Evolutionary conservation across 2,329 filamentous ascomycete species (phyloP).

Genomic region (Bertia moriformis): DNA sequence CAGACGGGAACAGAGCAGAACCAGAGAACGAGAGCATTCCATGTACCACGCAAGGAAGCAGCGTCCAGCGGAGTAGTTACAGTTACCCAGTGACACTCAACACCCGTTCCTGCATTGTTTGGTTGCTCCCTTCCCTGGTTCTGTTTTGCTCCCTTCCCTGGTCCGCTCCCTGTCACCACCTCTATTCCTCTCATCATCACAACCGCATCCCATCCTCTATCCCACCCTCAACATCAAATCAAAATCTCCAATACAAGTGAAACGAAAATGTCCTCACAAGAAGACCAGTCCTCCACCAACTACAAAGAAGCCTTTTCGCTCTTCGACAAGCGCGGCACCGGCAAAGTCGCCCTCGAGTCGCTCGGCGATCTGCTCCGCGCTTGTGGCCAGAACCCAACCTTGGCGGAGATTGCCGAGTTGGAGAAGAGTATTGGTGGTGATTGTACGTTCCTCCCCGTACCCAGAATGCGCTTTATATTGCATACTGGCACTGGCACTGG

Average conservation of each 20-base stretch:
- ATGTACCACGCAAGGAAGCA: too few relatives aligned
- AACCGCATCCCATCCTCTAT: too few relatives aligned
- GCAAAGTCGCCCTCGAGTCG: conserved; percentile 45
- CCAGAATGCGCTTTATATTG: neutral
- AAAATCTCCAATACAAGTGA: neutral
- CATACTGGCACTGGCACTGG: too few relatives aligned
- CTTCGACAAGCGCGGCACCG: conserved; percentile 60
- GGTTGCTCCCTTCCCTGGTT: too few relatives aligned
- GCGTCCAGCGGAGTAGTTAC: too few relatives aligned
- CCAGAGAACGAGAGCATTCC: too few relatives aligned
- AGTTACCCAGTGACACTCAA: too few relatives aligned
- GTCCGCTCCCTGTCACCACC: neutral
- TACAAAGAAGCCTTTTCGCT: conserved; percentile 66
- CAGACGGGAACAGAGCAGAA: too few relatives aligned
- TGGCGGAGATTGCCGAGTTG: conserved; percentile 51
- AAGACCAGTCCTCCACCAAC: conserved; percentile 30
- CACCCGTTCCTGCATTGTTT: too few relatives aligned
- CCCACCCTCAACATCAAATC: neutral
- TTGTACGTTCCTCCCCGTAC: conserved; percentile 30
- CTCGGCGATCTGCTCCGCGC: conserved; percentile 55
- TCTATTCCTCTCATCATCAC: neutral
- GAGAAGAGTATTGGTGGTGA: conserved; percentile 35
- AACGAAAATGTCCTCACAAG: neutral
- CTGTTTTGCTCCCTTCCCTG: neutral
- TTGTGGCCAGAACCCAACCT: conserved; percentile 57